Percentiles rank a stretch among this genome's conserved stretches.
Evolutionary conservation across 257 asterid genomes (phyloP).

Genomic region (Primulina eburnea): DNA sequence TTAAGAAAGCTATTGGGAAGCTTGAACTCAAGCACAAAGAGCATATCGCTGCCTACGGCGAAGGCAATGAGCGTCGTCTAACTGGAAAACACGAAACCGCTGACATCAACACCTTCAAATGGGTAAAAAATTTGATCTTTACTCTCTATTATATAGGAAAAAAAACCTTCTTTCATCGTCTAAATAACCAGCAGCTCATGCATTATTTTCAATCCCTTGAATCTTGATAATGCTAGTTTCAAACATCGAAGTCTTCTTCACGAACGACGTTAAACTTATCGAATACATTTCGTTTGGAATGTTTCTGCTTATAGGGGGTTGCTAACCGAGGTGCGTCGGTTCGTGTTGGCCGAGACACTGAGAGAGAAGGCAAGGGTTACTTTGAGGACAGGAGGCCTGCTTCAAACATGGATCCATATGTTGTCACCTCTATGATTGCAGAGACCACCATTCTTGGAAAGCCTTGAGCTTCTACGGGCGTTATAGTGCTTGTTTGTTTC

Average conservation of each 20-base stretch:
- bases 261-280: background rate
- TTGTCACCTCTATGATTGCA: slow-evolving; percentile 29
- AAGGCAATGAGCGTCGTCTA: slow-evolving; percentile 30
- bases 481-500: background rate
- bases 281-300: background rate
- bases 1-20: slow-evolving; percentile 33
- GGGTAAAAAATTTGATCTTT: slow-evolving; percentile 14
- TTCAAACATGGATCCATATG: slow-evolving; percentile 31
- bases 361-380: slow-evolving; percentile 28
- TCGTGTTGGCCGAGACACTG: slow-evolving; percentile 28
- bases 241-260: background rate
- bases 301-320: slow-evolving; percentile 19
- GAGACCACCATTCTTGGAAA: slow-evolving; percentile 24
- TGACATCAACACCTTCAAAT: slow-evolving; percentile 23
- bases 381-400: slow-evolving; percentile 36
- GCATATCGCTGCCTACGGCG: slow-evolving; percentile 33
- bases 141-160: too few relatives aligned
- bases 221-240: background rate
- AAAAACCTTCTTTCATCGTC: too few relatives aligned
- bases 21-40: slow-evolving; percentile 31
- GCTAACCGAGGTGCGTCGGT: slow-evolving; percentile 28
- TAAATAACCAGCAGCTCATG: background rate
- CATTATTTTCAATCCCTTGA: background rate
- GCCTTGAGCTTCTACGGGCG: background rate
- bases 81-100: slow-evolving; percentile 29